Evolutionary conservation across 208 protist species (phyloP).

Genomic region (Leishmania gerbilli): DNA sequence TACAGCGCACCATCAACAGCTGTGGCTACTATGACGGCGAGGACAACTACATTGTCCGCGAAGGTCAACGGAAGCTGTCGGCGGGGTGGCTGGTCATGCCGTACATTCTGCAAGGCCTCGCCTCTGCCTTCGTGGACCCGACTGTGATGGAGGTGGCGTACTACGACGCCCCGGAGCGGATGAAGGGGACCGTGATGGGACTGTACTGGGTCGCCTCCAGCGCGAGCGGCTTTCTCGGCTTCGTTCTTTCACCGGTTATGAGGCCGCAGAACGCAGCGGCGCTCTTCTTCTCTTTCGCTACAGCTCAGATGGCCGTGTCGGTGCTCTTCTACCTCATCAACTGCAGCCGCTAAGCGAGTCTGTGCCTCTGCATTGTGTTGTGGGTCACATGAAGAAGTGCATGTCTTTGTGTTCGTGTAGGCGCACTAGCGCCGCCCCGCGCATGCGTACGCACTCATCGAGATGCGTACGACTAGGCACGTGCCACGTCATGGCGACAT

Average conservation of each 20-base stretch:
- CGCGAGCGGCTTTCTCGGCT: slow-evolving; percentile 59
- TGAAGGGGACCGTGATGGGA: slow-evolving; percentile 71
- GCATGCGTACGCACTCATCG: neutral
- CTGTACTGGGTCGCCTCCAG: slow-evolving; percentile 71
- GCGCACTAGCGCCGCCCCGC: neutral
- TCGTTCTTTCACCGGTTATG: slow-evolving; percentile 67
- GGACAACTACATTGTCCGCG: slow-evolving; percentile 44
- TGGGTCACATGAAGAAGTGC: neutral
- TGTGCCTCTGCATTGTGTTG: neutral
- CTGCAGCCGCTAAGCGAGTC: neutral
- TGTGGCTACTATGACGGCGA: slow-evolving; percentile 46
- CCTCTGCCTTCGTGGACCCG: slow-evolving; percentile 67
- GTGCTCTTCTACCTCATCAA: slow-evolving; percentile 50
- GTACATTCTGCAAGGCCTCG: slow-evolving; percentile 62
- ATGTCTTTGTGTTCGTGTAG: neutral
- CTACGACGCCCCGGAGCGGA: slow-evolving; percentile 48
- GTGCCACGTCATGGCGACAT: neutral
- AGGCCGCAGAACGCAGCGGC: slow-evolving; percentile 42
- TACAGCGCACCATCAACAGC: slow-evolving; percentile 40
- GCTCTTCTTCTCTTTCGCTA: slow-evolving; percentile 56
- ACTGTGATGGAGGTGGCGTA: slow-evolving; percentile 73
- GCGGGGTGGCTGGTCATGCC: slow-evolving; percentile 54
- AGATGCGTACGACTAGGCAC: neutral
- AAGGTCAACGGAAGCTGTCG: slow-evolving; percentile 33
- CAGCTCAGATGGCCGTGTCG: slow-evolving; percentile 36